Evolutionary conservation across 1,284 basidiomycete genomes (phyloP).

Genomic region (Phenoliferia sp.): DNA sequence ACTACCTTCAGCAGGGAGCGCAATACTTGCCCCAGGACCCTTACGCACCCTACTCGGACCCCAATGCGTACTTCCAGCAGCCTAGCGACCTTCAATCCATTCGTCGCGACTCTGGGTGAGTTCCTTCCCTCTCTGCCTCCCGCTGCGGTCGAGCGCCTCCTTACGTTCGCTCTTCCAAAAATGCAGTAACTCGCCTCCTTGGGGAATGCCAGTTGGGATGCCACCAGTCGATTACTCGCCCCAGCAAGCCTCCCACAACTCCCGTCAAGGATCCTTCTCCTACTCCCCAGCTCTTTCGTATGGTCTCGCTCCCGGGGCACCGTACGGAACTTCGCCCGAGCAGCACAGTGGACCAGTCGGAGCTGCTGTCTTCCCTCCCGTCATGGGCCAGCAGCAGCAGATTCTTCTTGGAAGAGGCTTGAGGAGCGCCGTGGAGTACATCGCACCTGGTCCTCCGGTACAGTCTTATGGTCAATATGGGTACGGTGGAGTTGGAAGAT

Average conservation of each 20-base stretch:
- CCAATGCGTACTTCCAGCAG: conserved; percentile 5
- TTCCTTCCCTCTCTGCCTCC: not conserved
- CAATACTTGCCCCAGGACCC: conserved; percentile 14
- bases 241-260: conserved; percentile 8
- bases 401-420: conserved; percentile 28
- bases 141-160: not conserved
- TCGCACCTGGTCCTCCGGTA: conserved; percentile 26
- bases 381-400: conserved; percentile 31
- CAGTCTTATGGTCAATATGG: not conserved
- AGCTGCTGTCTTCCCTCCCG: conserved; percentile 3
- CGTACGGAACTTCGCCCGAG: conserved; percentile 2
- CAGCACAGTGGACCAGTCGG: not conserved
- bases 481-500: conserved; percentile 9
- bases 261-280: conserved; percentile 29
- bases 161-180: not conserved
- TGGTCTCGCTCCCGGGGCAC: conserved; percentile 2
- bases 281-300: conserved; percentile 17
- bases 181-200: conserved; percentile 4
- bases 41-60: conserved; percentile 13
- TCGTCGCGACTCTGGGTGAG: conserved; percentile 28
- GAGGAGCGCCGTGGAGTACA: conserved; percentile 24
- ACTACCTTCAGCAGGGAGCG: conserved; percentile 12
- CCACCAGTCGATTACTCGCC: conserved; percentile 22
- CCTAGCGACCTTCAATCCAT: not conserved
- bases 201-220: conserved; percentile 18